Evolutionary conservation across 2,329 filamentous ascomycete genomes (phyloP).

Genomic region (Coniochaeta ligniaria): DNA sequence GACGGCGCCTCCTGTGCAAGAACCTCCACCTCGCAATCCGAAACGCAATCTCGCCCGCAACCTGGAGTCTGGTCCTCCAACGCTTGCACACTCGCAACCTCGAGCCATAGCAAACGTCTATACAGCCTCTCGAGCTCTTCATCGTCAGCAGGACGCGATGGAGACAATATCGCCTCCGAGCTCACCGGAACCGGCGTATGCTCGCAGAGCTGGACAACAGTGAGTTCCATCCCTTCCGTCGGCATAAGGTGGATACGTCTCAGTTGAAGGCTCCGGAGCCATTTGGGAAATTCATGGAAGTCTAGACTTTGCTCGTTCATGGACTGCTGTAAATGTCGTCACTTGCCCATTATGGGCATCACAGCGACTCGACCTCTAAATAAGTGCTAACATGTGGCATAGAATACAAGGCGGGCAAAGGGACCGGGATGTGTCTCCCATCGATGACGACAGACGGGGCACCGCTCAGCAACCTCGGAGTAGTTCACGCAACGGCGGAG

Average conservation of each 20-base stretch:
- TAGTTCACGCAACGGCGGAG: slow-evolving; percentile 4
- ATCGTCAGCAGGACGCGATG: slow-evolving; percentile 3
- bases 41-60: slow-evolving; percentile 21
- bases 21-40: slow-evolving; percentile 29
- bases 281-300: no score
- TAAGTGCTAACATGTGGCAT: slow-evolving; percentile 10
- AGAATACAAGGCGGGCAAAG: background rate
- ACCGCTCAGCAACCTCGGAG: slow-evolving; percentile 20
- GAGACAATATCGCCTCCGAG: slow-evolving; percentile 44
- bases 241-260: background rate
- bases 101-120: background rate
- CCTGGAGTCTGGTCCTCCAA: slow-evolving; percentile 38
- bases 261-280: no score
- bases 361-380: no score
- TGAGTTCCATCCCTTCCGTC: slow-evolving; percentile 25
- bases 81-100: slow-evolving; percentile 55
- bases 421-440: slow-evolving; percentile 41
- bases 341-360: background rate
- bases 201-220: slow-evolving; percentile 20
- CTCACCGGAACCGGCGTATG: slow-evolving; percentile 39
- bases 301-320: no score
- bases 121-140: background rate
- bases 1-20: slow-evolving; percentile 20
- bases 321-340: background rate
- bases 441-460: slow-evolving; percentile 36